phyloP scores from a whole-genome alignment of 1,284 basidiomycete genomes.

The Trichosporon coremiiforme region DNA sequence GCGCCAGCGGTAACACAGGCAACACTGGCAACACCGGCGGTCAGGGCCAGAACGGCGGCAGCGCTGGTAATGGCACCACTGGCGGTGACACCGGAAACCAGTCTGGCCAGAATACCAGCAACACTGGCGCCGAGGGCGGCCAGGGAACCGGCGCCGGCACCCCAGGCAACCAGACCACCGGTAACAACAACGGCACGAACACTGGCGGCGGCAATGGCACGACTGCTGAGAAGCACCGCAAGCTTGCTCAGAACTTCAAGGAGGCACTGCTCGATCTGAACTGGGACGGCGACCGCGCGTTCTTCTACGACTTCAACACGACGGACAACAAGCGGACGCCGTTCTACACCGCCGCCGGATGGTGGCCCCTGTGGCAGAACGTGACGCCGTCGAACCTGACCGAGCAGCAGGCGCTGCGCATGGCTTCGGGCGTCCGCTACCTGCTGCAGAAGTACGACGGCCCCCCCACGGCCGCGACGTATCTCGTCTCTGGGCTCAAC shows the following conservation, averaged over 20 bases:
- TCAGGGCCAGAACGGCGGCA: no score
- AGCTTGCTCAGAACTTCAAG: slow-evolving; percentile 64
- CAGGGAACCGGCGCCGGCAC: no score
- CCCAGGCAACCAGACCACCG: not conserved
- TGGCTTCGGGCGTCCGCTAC: slow-evolving; percentile 73
- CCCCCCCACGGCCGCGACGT: slow-evolving; percentile 66
- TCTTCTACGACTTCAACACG: slow-evolving; percentile 73
- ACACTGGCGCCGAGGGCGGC: no score
- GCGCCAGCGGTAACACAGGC: not conserved
- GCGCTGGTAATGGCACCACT: no score
- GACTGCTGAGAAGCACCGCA: slow-evolving; percentile 58
- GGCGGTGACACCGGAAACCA: no score
- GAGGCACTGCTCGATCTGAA: slow-evolving; percentile 77
- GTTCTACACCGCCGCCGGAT: slow-evolving; percentile 71
- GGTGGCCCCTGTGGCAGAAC: slow-evolving; percentile 83
- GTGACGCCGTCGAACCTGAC: slow-evolving; percentile 77
- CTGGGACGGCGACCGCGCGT: slow-evolving; percentile 79
- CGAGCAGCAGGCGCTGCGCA: slow-evolving; percentile 64
- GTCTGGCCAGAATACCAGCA: no score
- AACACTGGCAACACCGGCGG: not conserved
- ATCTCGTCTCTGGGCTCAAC: slow-evolving; percentile 75
- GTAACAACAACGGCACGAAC: not conserved
- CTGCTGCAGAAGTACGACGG: slow-evolving; percentile 83
- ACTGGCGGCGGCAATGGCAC: not conserved
- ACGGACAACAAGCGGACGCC: slow-evolving; percentile 66